Evolutionary conservation across 2,329 filamentous ascomycete species (phyloP).

Genomic region (Purpureocillium lavendulum): DNA sequence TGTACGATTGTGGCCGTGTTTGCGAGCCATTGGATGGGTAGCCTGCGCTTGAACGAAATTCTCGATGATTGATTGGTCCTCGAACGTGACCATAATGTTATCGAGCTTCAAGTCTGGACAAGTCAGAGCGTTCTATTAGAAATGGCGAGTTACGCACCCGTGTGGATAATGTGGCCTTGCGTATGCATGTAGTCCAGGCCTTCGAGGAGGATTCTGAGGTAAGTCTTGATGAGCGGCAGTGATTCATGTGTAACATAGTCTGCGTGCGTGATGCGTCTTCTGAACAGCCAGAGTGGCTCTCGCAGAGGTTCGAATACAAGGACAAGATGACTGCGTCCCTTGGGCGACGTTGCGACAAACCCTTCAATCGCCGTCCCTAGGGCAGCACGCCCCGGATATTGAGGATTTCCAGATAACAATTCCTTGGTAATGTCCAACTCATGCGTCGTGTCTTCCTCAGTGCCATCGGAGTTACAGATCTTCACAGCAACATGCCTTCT

Average conservation of each 20-base stretch:
- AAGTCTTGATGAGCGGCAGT: conserved; percentile 22
- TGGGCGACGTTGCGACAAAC: conserved; percentile 18
- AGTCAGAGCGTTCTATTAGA: background rate
- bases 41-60: conserved; percentile 9
- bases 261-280: conserved; percentile 24
- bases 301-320: conserved; percentile 29
- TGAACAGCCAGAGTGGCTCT: conserved; percentile 27
- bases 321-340: conserved; percentile 21
- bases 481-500: conserved; percentile 14
- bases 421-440: conserved; percentile 9
- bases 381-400: conserved; percentile 18
- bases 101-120: conserved; percentile 13
- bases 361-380: conserved; percentile 21
- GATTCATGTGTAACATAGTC: conserved; percentile 4
- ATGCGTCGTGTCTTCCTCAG: conserved; percentile 12
- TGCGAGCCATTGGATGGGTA: conserved; percentile 6
- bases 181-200: conserved; percentile 33
- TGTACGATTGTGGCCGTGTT: conserved; percentile 4
- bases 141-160: conserved; percentile 18
- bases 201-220: conserved; percentile 23
- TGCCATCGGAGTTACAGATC: conserved; percentile 11
- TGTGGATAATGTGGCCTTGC: conserved; percentile 34
- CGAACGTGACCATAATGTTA: conserved; percentile 14
- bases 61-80: conserved; percentile 12
- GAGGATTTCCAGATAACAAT: conserved; percentile 1